Percentiles rank a stretch among this genome's conserved stretches.
These are phyloP conservation scores for Durotheca rogersii DNA, from an alignment of 495 filamentous ascomycete species.

Conservation along the genomic window DNA sequence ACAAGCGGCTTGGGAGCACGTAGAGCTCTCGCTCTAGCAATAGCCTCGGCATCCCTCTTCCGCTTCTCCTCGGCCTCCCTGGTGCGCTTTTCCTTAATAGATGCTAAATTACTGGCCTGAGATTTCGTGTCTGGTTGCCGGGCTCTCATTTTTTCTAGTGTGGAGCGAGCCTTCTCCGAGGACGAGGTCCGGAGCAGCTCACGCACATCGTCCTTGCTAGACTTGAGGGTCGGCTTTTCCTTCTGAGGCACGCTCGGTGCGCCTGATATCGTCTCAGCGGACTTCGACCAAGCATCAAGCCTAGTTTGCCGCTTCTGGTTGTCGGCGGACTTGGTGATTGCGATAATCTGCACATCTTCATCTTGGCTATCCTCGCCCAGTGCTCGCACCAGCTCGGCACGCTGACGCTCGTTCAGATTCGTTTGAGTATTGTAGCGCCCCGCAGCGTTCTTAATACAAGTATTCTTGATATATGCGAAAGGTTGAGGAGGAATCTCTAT, in stretches of 20 bases:
- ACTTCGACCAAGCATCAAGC: slow-evolving; percentile 63
- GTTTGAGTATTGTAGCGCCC: slow-evolving; percentile 60
- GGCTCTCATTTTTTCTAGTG: slow-evolving; percentile 42
- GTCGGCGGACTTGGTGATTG: slow-evolving; percentile 41
- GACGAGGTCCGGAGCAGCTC: slow-evolving; percentile 40
- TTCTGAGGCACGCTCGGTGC: slow-evolving; percentile 20
- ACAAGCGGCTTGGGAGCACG: slow-evolving; percentile 58
- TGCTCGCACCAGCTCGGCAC: slow-evolving; percentile 76
- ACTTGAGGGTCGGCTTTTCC: slow-evolving; percentile 20
- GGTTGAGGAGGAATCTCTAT: slow-evolving; percentile 66
- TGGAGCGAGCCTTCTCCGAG: slow-evolving; percentile 39
- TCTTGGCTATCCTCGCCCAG: slow-evolving; percentile 71
- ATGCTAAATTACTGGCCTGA: slow-evolving; percentile 37
- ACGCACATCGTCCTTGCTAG: slow-evolving; percentile 36
- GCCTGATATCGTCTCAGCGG: slow-evolving; percentile 35
- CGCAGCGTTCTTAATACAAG: slow-evolving; percentile 39
- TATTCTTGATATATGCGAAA: slow-evolving; percentile 60
- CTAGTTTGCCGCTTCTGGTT: slow-evolving; percentile 63
- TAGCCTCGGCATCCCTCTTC: slow-evolving; percentile 65
- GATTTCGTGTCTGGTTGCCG: slow-evolving; percentile 36
- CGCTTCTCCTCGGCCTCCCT: slow-evolving; percentile 72
- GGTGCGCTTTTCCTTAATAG: slow-evolving; percentile 68
- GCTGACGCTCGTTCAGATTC: slow-evolving; percentile 72
- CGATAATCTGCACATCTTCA: slow-evolving; percentile 46
- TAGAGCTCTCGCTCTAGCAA: slow-evolving; percentile 64